These are phyloP conservation scores for Tieghemostelium lacteum DNA, from an alignment of 78 protist species.

Conservation along the genomic window DNA sequence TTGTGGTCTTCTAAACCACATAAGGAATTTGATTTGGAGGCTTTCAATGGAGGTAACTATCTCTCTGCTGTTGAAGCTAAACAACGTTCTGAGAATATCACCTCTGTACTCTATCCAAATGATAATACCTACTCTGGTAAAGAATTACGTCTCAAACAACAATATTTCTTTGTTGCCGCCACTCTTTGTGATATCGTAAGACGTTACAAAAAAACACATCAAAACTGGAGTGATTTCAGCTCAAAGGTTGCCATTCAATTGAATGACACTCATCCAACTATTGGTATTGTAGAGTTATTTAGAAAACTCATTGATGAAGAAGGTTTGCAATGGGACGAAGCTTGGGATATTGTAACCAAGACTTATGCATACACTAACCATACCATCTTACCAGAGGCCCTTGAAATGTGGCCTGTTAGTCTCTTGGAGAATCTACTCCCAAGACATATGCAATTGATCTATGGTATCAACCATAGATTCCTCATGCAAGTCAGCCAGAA, in stretches of 20 bases:
- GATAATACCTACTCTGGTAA: constrained; percentile 95
- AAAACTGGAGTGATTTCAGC: constrained; percentile 47
- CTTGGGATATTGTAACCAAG: constrained; percentile 89
- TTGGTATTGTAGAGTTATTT: constrained; percentile 92
- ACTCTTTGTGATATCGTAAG: constrained; percentile 95
- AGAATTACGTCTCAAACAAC: constrained; percentile 96
- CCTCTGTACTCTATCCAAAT: constrained; percentile 97
- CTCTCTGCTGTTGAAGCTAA: constrained; percentile 85
- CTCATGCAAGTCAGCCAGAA: constrained; percentile 76
- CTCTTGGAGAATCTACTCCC: constrained; percentile 93
- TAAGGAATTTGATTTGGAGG: constrained; percentile 90
- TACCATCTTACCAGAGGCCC: constrained; percentile 98
- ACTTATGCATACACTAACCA: constrained; percentile 97
- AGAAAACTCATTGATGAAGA: constrained; percentile 94
- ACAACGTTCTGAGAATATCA: constrained; percentile 92
- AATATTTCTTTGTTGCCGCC: constrained; percentile 96
- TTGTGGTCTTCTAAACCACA: constrained; percentile 94
- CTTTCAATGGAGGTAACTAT: constrained; percentile 96
- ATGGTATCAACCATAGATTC: constrained; percentile 93
- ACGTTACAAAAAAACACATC: constrained; percentile 85
- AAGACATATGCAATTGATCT: constrained; percentile 96
- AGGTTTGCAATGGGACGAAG: constrained; percentile 87
- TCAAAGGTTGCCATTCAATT: constrained; percentile 93
- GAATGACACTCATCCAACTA: constrained; percentile 98
- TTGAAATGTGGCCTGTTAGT: constrained; percentile 97